phyloP scores from a whole-genome alignment of 306 rosid species.

The Trichosanthes truncata region DNA sequence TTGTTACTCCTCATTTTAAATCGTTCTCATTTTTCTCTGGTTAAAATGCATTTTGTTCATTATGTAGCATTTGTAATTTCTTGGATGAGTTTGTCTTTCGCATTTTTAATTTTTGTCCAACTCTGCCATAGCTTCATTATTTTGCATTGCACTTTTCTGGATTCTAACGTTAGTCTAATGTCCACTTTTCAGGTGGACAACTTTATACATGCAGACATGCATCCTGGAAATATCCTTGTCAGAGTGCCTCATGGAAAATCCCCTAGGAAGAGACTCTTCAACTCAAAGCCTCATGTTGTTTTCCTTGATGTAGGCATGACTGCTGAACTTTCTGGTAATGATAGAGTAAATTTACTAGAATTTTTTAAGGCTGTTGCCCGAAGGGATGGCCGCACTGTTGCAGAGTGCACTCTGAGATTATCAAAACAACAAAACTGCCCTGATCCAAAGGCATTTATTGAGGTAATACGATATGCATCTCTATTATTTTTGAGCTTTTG shows the following conservation, averaged over 20 bases:
- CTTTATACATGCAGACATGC: conserved; percentile 99
- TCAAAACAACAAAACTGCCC: conserved; percentile 91
- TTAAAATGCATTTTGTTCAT: background rate
- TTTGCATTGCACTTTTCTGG: conserved; percentile 15
- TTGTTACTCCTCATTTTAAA: background rate
- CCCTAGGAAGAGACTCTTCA: conserved; percentile 57
- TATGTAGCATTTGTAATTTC: background rate
- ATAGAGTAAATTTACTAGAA: conserved; percentile 70
- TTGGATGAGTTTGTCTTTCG: background rate
- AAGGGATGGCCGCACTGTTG: conserved; percentile 90
- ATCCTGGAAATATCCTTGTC: conserved; percentile 98
- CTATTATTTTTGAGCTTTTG: background rate
- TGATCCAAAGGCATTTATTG: conserved; percentile 77
- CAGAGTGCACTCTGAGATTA: conserved; percentile 65
- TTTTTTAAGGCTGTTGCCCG: conserved; percentile 90
- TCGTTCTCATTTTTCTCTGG: background rate
- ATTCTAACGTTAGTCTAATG: conserved; percentile 19
- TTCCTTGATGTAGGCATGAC: conserved; percentile 99
- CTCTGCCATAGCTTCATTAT: conserved; percentile 5
- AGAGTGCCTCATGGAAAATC: conserved; percentile 57
- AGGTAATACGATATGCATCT: conserved; percentile 35
- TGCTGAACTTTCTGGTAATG: conserved; percentile 87
- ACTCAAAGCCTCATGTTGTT: conserved; percentile 89
- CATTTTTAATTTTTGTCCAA: background rate
- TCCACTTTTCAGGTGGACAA: conserved; percentile 87